phyloP scores from a whole-genome alignment of 169 alveolate species.

The Plasmodium reichenowi region DNA sequence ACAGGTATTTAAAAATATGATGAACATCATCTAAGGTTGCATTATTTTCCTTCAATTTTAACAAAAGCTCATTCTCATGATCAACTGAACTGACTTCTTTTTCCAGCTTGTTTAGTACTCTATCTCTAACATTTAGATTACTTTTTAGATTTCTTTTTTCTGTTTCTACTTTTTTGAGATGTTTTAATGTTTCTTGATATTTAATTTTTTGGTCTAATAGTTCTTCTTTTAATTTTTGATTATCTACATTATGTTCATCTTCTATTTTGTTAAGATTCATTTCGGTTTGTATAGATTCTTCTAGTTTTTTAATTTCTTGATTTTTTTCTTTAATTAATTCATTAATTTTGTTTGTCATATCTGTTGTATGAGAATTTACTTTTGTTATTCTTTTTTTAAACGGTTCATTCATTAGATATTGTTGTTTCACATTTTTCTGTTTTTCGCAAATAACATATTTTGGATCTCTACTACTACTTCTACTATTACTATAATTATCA shows the following conservation, averaged over 20 bases:
- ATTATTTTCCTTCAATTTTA: constrained; percentile 30
- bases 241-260: constrained; percentile 18
- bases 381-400: constrained; percentile 50
- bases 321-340: constrained; percentile 51
- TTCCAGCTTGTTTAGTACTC: constrained; percentile 65
- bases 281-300: constrained; percentile 36
- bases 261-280: constrained; percentile 20
- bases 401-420: constrained; percentile 14
- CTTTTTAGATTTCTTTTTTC: constrained; percentile 70
- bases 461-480: not conserved
- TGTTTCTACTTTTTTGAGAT: constrained; percentile 59
- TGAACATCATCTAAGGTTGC: constrained; percentile 47
- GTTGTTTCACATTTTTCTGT: not conserved
- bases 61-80: constrained; percentile 57
- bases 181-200: constrained; percentile 75
- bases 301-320: constrained; percentile 54
- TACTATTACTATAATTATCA: constrained; percentile 8
- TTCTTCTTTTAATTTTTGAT: constrained; percentile 49
- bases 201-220: constrained; percentile 69
- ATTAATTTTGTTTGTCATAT: constrained; percentile 25
- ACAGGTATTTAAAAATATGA: constrained; percentile 44
- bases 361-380: constrained; percentile 18
- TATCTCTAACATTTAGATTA: constrained; percentile 61
- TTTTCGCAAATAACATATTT: not conserved
- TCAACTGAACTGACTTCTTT: constrained; percentile 67